phyloP scores from a whole-genome alignment of 768 basidiomycete genomes.

The Kwoniella botswanensis region DNA sequence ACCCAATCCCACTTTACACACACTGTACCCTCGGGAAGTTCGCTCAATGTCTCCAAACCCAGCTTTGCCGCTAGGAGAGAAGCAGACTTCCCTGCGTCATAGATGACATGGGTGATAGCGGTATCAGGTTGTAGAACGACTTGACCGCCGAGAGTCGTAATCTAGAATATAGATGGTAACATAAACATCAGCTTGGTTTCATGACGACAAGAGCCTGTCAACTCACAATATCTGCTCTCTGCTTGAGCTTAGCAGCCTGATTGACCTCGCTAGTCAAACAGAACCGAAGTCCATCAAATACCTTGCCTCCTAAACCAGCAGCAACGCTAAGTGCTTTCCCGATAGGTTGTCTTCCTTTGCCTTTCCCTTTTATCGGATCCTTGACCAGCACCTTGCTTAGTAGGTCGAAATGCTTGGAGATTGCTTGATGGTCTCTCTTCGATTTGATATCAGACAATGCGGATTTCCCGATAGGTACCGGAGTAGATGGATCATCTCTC shows the following conservation, averaged over 20 bases:
- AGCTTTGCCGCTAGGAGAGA: constrained; percentile 30
- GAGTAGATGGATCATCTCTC: constrained; percentile 38
- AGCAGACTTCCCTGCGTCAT: constrained; percentile 32
- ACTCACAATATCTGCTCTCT: constrained; percentile 43
- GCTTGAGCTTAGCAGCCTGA: constrained; percentile 32
- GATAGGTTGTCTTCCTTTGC: not conserved
- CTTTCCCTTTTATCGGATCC: not conserved
- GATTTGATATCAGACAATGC: constrained; percentile 16
- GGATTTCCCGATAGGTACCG: constrained; percentile 38
- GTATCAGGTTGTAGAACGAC: constrained; percentile 45
- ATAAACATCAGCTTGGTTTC: not conserved
- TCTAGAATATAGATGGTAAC: constrained; percentile 20
- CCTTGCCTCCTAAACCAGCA: constrained; percentile 27
- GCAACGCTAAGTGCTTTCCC: constrained; percentile 9
- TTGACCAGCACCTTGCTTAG: constrained; percentile 28
- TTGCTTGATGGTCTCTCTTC: constrained; percentile 35
- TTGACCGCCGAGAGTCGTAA: constrained; percentile 37
- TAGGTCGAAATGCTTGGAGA: constrained; percentile 40
- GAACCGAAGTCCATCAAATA: constrained; percentile 44
- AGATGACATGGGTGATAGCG: constrained; percentile 49
- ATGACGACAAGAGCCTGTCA: not conserved
- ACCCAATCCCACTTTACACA: constrained; percentile 52
- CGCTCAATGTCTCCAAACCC: constrained; percentile 36
- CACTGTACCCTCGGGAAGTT: constrained; percentile 40
- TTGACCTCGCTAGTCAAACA: constrained; percentile 40